These are phyloP conservation scores for Ceratocystis huliohia DNA, from an alignment of 2,329 filamentous ascomycete species.

Conservation along the genomic window DNA sequence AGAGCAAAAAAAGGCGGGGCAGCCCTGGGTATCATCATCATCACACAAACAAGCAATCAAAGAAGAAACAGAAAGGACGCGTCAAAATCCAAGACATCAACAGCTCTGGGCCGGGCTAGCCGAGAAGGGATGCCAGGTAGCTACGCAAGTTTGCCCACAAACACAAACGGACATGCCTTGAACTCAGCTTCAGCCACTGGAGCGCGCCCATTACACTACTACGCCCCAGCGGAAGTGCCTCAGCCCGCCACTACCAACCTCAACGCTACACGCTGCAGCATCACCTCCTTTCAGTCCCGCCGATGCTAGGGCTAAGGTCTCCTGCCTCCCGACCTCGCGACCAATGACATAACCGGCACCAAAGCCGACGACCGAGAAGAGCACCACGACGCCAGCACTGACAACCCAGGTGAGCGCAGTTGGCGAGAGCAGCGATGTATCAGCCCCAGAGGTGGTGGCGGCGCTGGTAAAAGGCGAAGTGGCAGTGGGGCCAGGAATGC, in stretches of 20 bases:
- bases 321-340: slow-evolving; percentile 51
- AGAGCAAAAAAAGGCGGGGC: background rate
- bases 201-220: slow-evolving; percentile 28
- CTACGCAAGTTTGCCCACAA: background rate
- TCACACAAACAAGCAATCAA: background rate
- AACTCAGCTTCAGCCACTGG: background rate
- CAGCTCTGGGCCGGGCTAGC: background rate
- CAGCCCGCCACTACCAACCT: slow-evolving; percentile 42
- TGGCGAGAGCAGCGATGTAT: slow-evolving; percentile 39
- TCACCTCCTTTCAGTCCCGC: slow-evolving; percentile 29
- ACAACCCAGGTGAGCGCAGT: slow-evolving; percentile 53
- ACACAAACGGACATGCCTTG: background rate
- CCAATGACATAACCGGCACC: slow-evolving; percentile 57
- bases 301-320: slow-evolving; percentile 35
- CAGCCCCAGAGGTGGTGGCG: slow-evolving; percentile 27
- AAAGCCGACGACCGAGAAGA: slow-evolving; percentile 56
- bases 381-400: slow-evolving; percentile 53
- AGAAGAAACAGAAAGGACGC: slow-evolving; percentile 6
- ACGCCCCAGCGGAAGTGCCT: slow-evolving; percentile 42
- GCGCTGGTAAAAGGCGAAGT: background rate
- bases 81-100: too few species aligned
- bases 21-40: slow-evolving; percentile 16
- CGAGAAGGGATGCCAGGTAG: background rate
- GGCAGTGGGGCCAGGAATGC: slow-evolving; percentile 24
- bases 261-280: slow-evolving; percentile 36